Base-by-base conservation (phyloP, 176 grass and related monocot genomes). In the Chrysopogon serrulatus region DNA sequence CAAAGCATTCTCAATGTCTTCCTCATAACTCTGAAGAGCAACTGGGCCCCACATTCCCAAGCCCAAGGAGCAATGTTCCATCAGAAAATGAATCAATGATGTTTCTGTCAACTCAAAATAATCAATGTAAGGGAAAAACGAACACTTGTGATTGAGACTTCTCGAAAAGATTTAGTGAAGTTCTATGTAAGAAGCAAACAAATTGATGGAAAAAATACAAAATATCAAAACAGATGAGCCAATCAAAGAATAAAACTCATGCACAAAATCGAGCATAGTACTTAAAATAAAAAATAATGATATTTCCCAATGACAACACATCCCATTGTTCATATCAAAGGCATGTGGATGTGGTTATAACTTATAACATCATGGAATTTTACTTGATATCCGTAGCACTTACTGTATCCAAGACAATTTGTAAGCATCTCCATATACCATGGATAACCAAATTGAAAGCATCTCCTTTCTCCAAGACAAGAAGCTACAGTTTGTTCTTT, bases 401-500 rank as follows among this genome's bases (percentile, higher is more conserved):
- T 92, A 95, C 93, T 90, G 90, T 88, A 95, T 80, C 90, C 87
- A 95, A 54, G 70, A 81, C 28, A 89, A 86, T 79, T 90, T 92
- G 73, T 61, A 87, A 68, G 73, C 85, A 73, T 95, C 93, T 76
- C 44, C 57, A 63, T 92, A 95, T 87, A 90, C 53, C 82, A 90
- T 88, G 9, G 93, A 92, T 61, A 95, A 87, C 79, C 90, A 84
- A 70, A 65, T 90, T 11, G 77, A 49, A 56, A 91, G 67, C 90
- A 95, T 92, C 74, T 95, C 93, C 57, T 87, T 90, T 90, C 85
- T 95, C 93, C 93, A 95, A 67, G 90, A 95, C 68, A 95, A 82
- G 49, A 95, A 95, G 75, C 93, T 90, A 90, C 90, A 95, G 48
- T 88, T 84, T 73, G 86, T 83, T 76, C 80, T 79, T 85, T 86